These are phyloP conservation scores for Coemansia sp. DNA, from an alignment of 192 early-diverging fungal genomes.

Conservation along the genomic window DNA sequence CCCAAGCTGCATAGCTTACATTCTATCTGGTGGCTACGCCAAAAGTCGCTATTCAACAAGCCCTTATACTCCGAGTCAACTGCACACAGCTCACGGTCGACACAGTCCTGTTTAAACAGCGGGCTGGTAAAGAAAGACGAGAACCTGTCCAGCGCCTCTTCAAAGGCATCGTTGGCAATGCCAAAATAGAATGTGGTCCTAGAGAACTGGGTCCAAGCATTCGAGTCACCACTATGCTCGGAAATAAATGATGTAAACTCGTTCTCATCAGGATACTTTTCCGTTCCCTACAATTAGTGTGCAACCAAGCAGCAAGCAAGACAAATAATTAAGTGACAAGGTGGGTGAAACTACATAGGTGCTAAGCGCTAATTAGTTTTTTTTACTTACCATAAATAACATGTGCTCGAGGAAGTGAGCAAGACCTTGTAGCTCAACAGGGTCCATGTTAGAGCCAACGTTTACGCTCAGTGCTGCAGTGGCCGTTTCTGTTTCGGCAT, in stretches of 20 bases:
- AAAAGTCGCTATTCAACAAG: constrained; percentile 65
- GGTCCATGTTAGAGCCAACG: constrained; percentile 64
- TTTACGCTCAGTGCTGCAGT: constrained; percentile 63
- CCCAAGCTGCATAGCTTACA: constrained; percentile 44
- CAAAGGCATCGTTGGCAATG: constrained; percentile 49
- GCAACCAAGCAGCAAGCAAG: background rate
- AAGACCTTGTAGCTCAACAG: constrained; percentile 63
- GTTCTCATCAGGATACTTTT: constrained; percentile 74
- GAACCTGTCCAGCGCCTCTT: constrained; percentile 67
- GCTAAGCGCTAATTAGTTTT: background rate
- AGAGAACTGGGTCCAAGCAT: constrained; percentile 21
- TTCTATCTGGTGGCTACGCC: constrained; percentile 1
- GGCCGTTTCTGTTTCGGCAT: constrained; percentile 55
- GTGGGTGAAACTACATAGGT: background rate
- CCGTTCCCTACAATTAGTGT: constrained; percentile 50
- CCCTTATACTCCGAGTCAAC: constrained; percentile 94
- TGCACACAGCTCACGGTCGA: constrained; percentile 83
- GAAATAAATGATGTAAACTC: constrained; percentile 56
- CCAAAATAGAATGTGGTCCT: constrained; percentile 18
- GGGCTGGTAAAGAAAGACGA: constrained; percentile 87
- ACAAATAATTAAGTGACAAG: background rate
- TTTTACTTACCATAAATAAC: constrained; percentile 55
- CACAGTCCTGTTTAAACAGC: constrained; percentile 76
- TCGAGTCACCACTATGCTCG: constrained; percentile 28
- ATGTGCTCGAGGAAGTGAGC: constrained; percentile 74